Conservation (phyloP, 106 monocot genomes). For the Platanthera guangdongensis region DNA sequence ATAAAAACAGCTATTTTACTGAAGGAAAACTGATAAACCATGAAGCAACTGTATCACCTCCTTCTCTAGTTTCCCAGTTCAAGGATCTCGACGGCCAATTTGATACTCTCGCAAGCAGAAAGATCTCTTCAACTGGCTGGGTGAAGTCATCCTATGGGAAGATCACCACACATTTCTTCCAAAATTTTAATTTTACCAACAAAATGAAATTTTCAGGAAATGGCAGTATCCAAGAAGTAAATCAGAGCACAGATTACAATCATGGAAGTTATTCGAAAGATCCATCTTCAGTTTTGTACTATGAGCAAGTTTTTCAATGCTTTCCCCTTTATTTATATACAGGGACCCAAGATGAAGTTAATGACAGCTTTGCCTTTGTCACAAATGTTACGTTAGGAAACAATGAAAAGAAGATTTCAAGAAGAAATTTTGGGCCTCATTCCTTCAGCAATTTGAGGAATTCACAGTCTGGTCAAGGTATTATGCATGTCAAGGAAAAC, state of each 20-base stretch:
- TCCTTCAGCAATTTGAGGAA: slow-evolving; percentile 36
- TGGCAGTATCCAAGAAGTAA: slow-evolving; percentile 45
- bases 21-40: slow-evolving; percentile 46
- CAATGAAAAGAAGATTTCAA: slow-evolving; percentile 45
- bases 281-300: slow-evolving; percentile 30
- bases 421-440: slow-evolving; percentile 40
- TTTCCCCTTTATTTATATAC: slow-evolving; percentile 62
- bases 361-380: slow-evolving; percentile 27
- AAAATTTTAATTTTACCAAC: slow-evolving; percentile 43
- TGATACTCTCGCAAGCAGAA: slow-evolving; percentile 30
- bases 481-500: slow-evolving; percentile 56
- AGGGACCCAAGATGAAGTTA: slow-evolving; percentile 21
- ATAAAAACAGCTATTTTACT: slow-evolving; percentile 32
- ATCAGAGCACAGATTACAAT: slow-evolving; percentile 61
- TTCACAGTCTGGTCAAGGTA: slow-evolving; percentile 43
- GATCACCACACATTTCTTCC: slow-evolving; percentile 64
- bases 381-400: slow-evolving; percentile 49
- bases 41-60: slow-evolving; percentile 20
- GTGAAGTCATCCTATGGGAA: slow-evolving; percentile 82
- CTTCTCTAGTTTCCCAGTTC: slow-evolving; percentile 30
- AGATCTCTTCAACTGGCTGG: slow-evolving; percentile 67
- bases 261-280: slow-evolving; percentile 35
- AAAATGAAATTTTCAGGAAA: slow-evolving; percentile 41
- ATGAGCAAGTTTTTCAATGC: slow-evolving; percentile 36
- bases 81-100: slow-evolving; percentile 64